phyloP scores from a whole-genome alignment of 495 filamentous ascomycete genomes.

The Aspergillus conjunctus region DNA sequence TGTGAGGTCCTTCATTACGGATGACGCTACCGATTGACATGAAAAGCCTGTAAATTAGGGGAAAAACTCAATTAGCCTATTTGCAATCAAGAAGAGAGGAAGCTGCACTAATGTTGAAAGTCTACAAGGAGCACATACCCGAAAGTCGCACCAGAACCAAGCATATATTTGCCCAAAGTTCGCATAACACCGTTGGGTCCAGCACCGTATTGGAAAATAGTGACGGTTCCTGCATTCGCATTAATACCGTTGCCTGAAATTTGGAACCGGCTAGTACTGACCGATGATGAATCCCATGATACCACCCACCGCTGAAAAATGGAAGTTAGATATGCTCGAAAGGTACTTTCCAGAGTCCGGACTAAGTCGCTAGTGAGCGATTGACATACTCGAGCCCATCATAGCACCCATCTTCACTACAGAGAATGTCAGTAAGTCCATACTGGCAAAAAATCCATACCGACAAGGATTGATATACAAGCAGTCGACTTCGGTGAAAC shows the following conservation, averaged over 20 bases:
- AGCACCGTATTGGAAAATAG: slow-evolving; percentile 90
- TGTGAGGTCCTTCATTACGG: slow-evolving; percentile 69
- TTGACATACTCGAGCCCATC: slow-evolving; percentile 90
- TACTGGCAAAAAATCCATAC: background rate
- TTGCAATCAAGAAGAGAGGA: background rate
- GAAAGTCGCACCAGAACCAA: slow-evolving; percentile 94
- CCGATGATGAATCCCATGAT: slow-evolving; percentile 99
- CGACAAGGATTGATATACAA: background rate
- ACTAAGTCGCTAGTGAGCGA: slow-evolving; percentile 3
- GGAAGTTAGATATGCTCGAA: slow-evolving; percentile 19
- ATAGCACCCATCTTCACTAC: slow-evolving; percentile 96
- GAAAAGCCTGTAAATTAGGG: slow-evolving; percentile 72
- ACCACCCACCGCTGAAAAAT: slow-evolving; percentile 73
- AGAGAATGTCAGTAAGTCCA: slow-evolving; percentile 29
- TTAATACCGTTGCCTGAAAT: slow-evolving; percentile 6
- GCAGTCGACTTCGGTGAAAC: slow-evolving; percentile 31
- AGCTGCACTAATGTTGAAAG: too few species aligned
- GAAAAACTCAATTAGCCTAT: slow-evolving; percentile 17
- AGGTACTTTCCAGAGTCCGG: slow-evolving; percentile 5
- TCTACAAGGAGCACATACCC: slow-evolving; percentile 60
- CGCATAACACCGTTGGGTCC: slow-evolving; percentile 92
- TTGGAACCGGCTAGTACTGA: slow-evolving; percentile 39
- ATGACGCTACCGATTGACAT: slow-evolving; percentile 98
- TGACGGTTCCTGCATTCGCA: slow-evolving; percentile 70
- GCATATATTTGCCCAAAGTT: slow-evolving; percentile 94